These are phyloP conservation scores for Asclepias syriaca DNA, from an alignment of 257 asterid genomes.

Conservation along the genomic window DNA sequence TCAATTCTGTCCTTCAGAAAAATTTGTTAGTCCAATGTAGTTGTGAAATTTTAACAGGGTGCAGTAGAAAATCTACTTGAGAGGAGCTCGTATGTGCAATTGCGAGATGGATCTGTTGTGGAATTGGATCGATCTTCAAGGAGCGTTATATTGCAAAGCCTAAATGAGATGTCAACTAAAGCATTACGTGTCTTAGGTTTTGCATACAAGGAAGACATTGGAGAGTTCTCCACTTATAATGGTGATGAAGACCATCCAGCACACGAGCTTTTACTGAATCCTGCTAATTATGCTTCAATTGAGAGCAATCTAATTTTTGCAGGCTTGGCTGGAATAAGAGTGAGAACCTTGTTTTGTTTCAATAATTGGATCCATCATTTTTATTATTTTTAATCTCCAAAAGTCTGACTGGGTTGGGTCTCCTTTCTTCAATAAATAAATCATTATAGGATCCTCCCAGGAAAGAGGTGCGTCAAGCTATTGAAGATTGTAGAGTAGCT, in stretches of 20 bases:
- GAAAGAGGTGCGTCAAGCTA: constrained; percentile 91
- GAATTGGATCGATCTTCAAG: constrained; percentile 49
- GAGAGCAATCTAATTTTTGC: constrained; percentile 82
- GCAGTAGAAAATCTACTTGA: constrained; percentile 92
- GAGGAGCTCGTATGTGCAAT: constrained; percentile 83
- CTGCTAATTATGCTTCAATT: constrained; percentile 74
- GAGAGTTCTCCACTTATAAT: constrained; percentile 62
- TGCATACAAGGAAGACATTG: constrained; percentile 73
- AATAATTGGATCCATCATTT: not conserved
- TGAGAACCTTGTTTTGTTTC: constrained; percentile 34
- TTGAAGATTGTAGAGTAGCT: constrained; percentile 92
- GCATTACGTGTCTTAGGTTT: constrained; percentile 92
- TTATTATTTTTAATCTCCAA: not conserved
- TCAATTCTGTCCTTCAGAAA: not conserved
- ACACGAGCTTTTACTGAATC: constrained; percentile 74
- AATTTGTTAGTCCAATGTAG: not conserved
- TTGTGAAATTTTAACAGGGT: constrained; percentile 51
- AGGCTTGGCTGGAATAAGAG: constrained; percentile 94
- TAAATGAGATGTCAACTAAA: constrained; percentile 70
- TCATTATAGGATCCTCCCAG: constrained; percentile 84
- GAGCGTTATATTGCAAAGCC: constrained; percentile 56
- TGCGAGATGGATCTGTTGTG: constrained; percentile 70
- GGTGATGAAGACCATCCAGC: constrained; percentile 98
- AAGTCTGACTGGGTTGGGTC: not conserved
- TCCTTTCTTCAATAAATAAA: not conserved